These are phyloP conservation scores for Vanrija sp. DNA, from an alignment of 1,284 basidiomycete species.

Conservation along the genomic window DNA sequence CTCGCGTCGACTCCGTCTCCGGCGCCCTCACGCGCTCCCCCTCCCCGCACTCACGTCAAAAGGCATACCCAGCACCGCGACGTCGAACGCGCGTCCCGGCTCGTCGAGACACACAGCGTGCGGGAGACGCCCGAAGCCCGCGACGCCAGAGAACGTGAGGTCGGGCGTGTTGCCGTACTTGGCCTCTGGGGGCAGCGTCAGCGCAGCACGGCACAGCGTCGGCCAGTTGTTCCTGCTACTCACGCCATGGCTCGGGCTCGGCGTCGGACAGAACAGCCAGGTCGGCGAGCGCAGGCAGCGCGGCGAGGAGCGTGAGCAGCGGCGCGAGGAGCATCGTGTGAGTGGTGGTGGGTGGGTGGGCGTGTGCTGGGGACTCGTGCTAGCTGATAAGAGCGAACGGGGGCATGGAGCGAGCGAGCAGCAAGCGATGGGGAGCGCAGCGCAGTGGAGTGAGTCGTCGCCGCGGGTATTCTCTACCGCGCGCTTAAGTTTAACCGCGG, in stretches of 20 bases:
- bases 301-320: not conserved
- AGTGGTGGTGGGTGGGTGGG: no score
- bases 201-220: not conserved
- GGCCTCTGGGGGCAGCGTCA: slow-evolving; percentile 4
- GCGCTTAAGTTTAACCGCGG: no score
- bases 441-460: no score
- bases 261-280: not conserved
- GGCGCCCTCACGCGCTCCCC: no score
- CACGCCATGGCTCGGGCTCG: not conserved
- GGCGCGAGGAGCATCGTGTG: no score
- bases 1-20: not conserved
- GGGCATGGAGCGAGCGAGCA: no score
- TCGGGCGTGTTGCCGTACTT: slow-evolving; percentile 40
- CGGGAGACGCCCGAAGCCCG: slow-evolving; percentile 45
- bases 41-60: slow-evolving; percentile 36
- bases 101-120: slow-evolving; percentile 40
- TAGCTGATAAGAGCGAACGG: no score
- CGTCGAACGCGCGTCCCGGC: slow-evolving; percentile 47
- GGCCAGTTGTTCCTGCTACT: not conserved
- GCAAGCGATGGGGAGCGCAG: no score
- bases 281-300: not conserved
- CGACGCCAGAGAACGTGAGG: slow-evolving; percentile 44
- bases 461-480: no score
- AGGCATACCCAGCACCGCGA: slow-evolving; percentile 45
- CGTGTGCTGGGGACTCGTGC: no score